phyloP scores from a whole-genome alignment of 192 early-diverging fungal genomes.

The Diversispora epigaea region DNA sequence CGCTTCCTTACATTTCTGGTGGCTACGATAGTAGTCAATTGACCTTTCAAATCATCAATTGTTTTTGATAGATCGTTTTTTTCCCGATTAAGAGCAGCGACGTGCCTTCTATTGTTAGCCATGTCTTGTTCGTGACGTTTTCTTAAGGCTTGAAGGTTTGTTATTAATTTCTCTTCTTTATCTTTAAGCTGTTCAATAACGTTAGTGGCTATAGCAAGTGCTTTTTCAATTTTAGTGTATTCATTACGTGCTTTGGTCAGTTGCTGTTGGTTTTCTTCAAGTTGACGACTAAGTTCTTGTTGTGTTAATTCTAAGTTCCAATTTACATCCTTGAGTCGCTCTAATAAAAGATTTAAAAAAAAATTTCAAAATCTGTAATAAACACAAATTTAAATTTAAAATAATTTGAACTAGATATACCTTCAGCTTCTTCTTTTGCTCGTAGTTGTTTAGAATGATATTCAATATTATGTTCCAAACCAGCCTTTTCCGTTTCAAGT shows the following conservation, averaged over 20 bases:
- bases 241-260: constrained; percentile 51
- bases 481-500: constrained; percentile 53
- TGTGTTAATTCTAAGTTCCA: constrained; percentile 57
- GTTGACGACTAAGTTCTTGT: constrained; percentile 47
- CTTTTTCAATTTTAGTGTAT: constrained; percentile 54
- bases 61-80: constrained; percentile 53
- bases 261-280: constrained; percentile 46
- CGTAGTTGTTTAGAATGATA: constrained; percentile 49
- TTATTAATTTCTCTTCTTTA: constrained; percentile 51
- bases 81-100: constrained; percentile 59
- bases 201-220: constrained; percentile 52
- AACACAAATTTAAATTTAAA: background rate
- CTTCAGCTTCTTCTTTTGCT: constrained; percentile 56
- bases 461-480: constrained; percentile 54
- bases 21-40: background rate
- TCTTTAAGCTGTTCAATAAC: constrained; percentile 60
- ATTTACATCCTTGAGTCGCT: constrained; percentile 52
- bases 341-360: constrained; percentile 36
- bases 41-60: constrained; percentile 54
- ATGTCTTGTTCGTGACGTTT: constrained; percentile 66
- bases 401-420: constrained; percentile 36
- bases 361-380: background rate
- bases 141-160: constrained; percentile 50
- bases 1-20: constrained; percentile 12
- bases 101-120: constrained; percentile 51